Percentiles rank a stretch among this genome's conserved stretches.
Conservation (phyloP, 805 yeast species). For the Torulaspora microellipsoides region DNA sequence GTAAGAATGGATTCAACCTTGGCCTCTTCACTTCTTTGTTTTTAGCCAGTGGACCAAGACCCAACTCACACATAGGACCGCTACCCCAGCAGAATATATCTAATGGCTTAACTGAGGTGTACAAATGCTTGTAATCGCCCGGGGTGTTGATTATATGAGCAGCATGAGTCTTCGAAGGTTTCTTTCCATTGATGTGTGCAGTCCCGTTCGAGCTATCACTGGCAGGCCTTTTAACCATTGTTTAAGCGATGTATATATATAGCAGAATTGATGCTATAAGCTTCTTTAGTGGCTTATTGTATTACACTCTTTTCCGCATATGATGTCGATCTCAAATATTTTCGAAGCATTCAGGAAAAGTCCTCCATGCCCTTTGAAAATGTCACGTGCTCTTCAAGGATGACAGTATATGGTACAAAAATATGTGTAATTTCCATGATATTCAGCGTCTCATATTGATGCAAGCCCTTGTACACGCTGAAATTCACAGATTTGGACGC, state of each 20-base stretch:
- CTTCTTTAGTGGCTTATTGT: too few species aligned
- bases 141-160: slow-evolving; percentile 28
- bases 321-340: too few species aligned
- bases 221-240: slow-evolving; percentile 27
- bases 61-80: slow-evolving; percentile 96
- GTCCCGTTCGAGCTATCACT: slow-evolving; percentile 11
- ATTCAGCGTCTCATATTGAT: too few species aligned
- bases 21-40: slow-evolving; percentile 96
- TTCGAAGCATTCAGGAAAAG: too few species aligned
- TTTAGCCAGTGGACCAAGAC: slow-evolving; percentile 90
- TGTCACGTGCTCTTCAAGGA: neutral
- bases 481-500: too few species aligned
- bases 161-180: slow-evolving; percentile 21
- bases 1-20: slow-evolving; percentile 74
- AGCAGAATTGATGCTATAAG: too few species aligned
- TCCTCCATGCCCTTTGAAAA: too few species aligned
- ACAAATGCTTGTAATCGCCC: slow-evolving; percentile 34
- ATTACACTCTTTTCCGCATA: too few species aligned
- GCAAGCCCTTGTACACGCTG: too few species aligned
- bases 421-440: neutral
- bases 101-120: slow-evolving; percentile 40
- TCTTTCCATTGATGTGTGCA: slow-evolving; percentile 11
- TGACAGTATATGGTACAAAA: neutral
- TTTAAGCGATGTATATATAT: neutral
- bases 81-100: slow-evolving; percentile 93